Evolutionary conservation across 225 moss, liverwort and hornwort species (phyloP), one percentile per base, ranked within the genome.

Genomic region (Lunularia cruciata): DNA sequence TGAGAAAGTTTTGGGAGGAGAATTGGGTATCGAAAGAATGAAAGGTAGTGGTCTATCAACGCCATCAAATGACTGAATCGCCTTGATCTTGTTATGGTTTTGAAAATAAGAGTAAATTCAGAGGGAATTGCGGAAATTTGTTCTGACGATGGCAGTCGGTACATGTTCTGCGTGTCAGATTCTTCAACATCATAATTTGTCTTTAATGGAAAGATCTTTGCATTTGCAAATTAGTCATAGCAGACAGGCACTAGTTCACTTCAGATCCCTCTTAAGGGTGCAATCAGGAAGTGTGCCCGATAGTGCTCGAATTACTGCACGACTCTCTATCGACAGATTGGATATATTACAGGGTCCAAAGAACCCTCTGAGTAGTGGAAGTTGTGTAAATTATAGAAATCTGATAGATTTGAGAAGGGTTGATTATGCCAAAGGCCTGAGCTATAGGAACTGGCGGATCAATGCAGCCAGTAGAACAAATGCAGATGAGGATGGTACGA

Each of bases 61-160:
- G 11, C 51, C 11, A 35, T 51, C 11, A 49, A 36, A 35, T 48
- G 34, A 40, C 27, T 20, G 14, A 33, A 35, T 25, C 36, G 11
- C 2, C 4, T 40, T 52, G 34, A 68, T 27, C 54, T 39, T 46
- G 32, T 54, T 26, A 13, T 34, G 51, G 52, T 14, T 26, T 7
- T 37, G 27, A 46, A 66, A 37, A 35, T 43, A 0, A 6, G 60
- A 40, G n/a, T 18, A 35, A 37, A 32, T 38, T 9, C 30, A 55
- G 53, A 4, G 40, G 20, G 32, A 35, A 28, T 65, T 16, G 3
- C 46, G 11, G 33, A 13, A 33, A 55, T 69, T 49, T 3, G 36
- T 71, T 15, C 18, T 38, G 63, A 55, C 9, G 56, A 79, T 79
- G 79, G 74, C 75, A 53, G 61, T 74, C 59, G 71, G 74, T 55